Evolutionary conservation across 352 stramenopile genomes (phyloP), one percentile per base, ranked within the genome.

Genomic region (Globisporangium camurandrum): DNA sequence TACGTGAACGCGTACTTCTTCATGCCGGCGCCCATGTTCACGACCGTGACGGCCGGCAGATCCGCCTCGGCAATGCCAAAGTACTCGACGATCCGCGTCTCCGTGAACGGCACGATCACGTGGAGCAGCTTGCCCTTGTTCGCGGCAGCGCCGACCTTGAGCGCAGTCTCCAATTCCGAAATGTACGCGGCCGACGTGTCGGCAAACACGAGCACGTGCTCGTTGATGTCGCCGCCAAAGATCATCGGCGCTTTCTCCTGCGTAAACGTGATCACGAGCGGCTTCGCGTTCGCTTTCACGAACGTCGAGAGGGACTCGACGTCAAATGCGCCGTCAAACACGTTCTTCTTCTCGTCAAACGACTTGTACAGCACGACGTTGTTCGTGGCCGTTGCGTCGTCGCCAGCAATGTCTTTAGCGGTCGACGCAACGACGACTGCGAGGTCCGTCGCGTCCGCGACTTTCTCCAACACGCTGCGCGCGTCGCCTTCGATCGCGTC

Each of bases 51-150:
- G 20, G 74, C 69, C 24, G 93, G 93, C 44, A 97, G 63, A 54
- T 95, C 77, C 27, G 79, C 84, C 26, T 84, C 67, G 61, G 79
- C 86, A 27, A 97, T 60, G 52, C 84, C 89, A 53, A 98, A 98
- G 82, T 96, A 97, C 41, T 96, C 87, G 31, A 97, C 66, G 27
- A 98, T 88, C 42, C 87, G 87, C 36, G 76, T 78, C 71, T 98
- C 89, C 20, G 76, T 84, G 54, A 70, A 66, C 41, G 82, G 82
- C 51, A 97, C 83, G 49, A 93, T 66, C 16, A 97, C 80, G 71
- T 96, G 85, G 41, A 97, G 64, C 49, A 94, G 61, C 62, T 96
- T 88, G 61, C 88, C 86, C 81, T 93, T 92, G 71, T 83, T 84
- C 42, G 67, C 72, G 56, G 78, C 62, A 37, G 85, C 83, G 22